A percentile compares a stretch with the other conserved stretches of the same genome.
Evolutionary conservation across 805 yeast genomes (phyloP).

Genomic region (Cyberlindnera galapagoensis): DNA sequence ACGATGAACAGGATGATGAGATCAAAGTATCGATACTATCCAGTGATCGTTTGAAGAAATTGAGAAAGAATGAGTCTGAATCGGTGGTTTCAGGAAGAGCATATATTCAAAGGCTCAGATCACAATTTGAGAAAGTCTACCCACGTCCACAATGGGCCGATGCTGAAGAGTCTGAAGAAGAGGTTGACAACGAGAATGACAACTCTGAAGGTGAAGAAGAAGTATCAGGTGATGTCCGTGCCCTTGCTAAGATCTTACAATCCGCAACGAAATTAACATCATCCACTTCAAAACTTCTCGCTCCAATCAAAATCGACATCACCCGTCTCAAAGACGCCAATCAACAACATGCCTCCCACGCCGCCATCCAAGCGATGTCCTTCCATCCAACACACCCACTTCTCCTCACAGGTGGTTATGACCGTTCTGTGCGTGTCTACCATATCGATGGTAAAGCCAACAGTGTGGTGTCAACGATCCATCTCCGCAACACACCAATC

Average conservation of each 20-base stretch:
- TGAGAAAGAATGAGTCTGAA: conserved; percentile 57
- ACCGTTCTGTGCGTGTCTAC: conserved; percentile 76
- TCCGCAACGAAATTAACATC: conserved; percentile 35
- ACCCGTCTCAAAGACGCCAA: conserved; percentile 87
- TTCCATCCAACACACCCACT: conserved; percentile 86
- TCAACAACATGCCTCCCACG: conserved; percentile 53
- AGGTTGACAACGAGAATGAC: conserved; percentile 25
- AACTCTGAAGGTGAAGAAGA: conserved; percentile 24
- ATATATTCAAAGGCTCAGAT: conserved; percentile 57
- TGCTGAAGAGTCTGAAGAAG: conserved; percentile 17
- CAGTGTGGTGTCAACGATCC: conserved; percentile 74
- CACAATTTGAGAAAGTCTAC: conserved; percentile 66
- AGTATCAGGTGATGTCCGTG: conserved; percentile 35
- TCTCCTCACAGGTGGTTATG: conserved; percentile 87
- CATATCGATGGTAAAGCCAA: conserved; percentile 87
- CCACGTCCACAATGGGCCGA: conserved; percentile 86
- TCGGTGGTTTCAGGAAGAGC: conserved; percentile 47
- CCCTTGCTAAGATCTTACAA: conserved; percentile 32
- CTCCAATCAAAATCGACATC: conserved; percentile 67
- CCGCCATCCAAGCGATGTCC: conserved; percentile 79
- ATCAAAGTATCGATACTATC: conserved; percentile 52
- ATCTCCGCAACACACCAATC: conserved; percentile 73
- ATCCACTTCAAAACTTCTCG: conserved; percentile 46
- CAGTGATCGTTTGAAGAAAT: conserved; percentile 59
- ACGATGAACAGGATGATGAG: conserved; percentile 86